Evolutionary conservation across 1,139 yeast genomes (phyloP).

Genomic region (Dujonia santamariae): DNA sequence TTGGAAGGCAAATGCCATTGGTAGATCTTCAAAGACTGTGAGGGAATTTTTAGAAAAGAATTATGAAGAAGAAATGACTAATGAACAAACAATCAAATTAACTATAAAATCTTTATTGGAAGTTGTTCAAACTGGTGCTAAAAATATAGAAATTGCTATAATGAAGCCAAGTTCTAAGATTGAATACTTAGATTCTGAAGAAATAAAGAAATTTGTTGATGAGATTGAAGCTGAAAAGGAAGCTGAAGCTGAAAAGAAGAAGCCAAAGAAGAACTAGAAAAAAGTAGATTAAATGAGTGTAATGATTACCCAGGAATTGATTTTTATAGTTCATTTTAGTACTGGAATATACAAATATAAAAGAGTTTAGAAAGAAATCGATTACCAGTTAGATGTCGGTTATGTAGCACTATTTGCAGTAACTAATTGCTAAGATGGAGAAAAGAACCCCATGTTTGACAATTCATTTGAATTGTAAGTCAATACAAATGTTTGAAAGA

Average conservation of each 20-base stretch:
- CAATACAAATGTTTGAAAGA: too few relatives aligned
- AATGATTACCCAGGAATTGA: too few relatives aligned
- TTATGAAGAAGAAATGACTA: constrained; percentile 65
- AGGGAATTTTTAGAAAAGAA: constrained; percentile 93
- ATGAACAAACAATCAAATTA: constrained; percentile 74
- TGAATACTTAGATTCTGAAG: constrained; percentile 61
- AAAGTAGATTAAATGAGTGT: too few relatives aligned
- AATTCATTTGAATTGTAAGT: too few relatives aligned
- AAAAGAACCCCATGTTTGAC: too few relatives aligned
- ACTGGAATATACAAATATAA: too few relatives aligned
- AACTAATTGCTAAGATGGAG: too few relatives aligned
- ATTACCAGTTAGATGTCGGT: too few relatives aligned
- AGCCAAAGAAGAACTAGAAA: too few relatives aligned
- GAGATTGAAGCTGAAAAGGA: constrained; percentile 90
- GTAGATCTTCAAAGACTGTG: constrained; percentile 92
- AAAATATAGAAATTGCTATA: constrained; percentile 89
- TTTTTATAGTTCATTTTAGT: too few relatives aligned
- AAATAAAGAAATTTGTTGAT: constrained; percentile 71
- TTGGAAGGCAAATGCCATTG: constrained; percentile 99
- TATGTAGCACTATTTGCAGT: too few relatives aligned
- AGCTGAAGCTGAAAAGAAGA: constrained; percentile 85
- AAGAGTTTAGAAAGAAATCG: too few relatives aligned
- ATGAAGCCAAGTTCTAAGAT: constrained; percentile 50
- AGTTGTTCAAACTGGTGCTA: constrained; percentile 97
- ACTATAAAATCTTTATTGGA: constrained; percentile 86